These are phyloP conservation scores for Rhodotorula sp. DNA, from an alignment of 1,284 basidiomycete species.

Conservation along the genomic window DNA sequence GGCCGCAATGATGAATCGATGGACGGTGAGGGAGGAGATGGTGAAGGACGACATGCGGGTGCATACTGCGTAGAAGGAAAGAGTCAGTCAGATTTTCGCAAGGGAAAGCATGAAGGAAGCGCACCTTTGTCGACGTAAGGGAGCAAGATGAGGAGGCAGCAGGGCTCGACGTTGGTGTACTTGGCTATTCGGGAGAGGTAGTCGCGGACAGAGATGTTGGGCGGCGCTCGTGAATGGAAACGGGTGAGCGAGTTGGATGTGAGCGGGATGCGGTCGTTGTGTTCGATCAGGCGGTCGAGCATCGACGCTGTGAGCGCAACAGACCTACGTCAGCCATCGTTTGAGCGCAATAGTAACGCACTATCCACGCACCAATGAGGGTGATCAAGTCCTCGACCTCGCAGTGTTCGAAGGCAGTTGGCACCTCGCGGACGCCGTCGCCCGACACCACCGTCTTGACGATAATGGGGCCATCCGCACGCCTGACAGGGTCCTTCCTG, in stretches of 20 bases:
- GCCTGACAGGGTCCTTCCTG: not conserved
- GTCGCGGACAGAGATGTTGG: slow-evolving; percentile 78
- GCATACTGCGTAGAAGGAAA: slow-evolving; percentile 53
- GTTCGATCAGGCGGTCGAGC: slow-evolving; percentile 83
- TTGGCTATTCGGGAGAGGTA: slow-evolving; percentile 86
- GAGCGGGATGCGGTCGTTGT: slow-evolving; percentile 89
- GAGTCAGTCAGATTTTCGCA: not conserved
- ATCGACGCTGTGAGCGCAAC: slow-evolving; percentile 68
- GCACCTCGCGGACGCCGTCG: slow-evolving; percentile 39
- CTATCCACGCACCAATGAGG: slow-evolving; percentile 69
- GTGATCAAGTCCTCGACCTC: slow-evolving; percentile 75
- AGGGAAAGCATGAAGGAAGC: slow-evolving; percentile 14
- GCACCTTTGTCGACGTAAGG: slow-evolving; percentile 81
- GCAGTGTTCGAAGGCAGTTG: slow-evolving; percentile 42
- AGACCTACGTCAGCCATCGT: slow-evolving; percentile 3
- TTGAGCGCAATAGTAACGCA: slow-evolving; percentile 31
- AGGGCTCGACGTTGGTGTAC: slow-evolving; percentile 91
- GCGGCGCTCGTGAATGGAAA: slow-evolving; percentile 87
- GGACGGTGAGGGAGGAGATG: slow-evolving; percentile 87
- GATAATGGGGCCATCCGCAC: slow-evolving; percentile 28
- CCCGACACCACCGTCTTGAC: slow-evolving; percentile 22
- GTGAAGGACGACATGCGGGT: slow-evolving; percentile 79
- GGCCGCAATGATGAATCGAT: slow-evolving; percentile 88
- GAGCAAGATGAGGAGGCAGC: slow-evolving; percentile 80
- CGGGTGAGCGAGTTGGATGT: slow-evolving; percentile 79